Conservation (phyloP, 176 grass and related monocot species). For the Chloris gayana region DNA sequence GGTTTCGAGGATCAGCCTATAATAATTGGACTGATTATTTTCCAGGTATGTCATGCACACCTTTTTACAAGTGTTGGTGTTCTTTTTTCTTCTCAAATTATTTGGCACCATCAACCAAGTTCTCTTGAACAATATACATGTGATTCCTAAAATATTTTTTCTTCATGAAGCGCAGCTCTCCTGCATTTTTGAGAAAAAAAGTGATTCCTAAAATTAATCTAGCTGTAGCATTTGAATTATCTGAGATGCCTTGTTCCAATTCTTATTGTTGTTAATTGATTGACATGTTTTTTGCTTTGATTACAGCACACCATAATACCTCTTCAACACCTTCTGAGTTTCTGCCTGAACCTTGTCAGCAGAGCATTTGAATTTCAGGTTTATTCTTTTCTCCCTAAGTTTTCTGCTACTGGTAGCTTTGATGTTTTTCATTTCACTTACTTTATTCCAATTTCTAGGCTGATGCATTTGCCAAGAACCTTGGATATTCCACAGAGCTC, state of each 20-base stretch:
- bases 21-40: slow-evolving; percentile 94
- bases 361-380: slow-evolving; percentile 99
- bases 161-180: too few relatives aligned
- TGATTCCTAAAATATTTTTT: slow-evolving; percentile 20
- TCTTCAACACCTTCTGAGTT: slow-evolving; percentile 83
- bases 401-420: slow-evolving; percentile 25
- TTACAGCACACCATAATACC: slow-evolving; percentile 97
- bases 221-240: not conserved
- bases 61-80: not conserved
- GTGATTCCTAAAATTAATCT: slow-evolving; percentile 15
- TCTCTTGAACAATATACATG: not conserved
- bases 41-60: slow-evolving; percentile 58
- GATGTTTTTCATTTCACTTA: slow-evolving; percentile 33
- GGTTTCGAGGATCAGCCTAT: slow-evolving; percentile 86
- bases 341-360: slow-evolving; percentile 94
- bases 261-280: slow-evolving; percentile 1
- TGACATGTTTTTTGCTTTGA: slow-evolving; percentile 28
- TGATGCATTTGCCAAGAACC: slow-evolving; percentile 98
- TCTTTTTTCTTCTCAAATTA: slow-evolving; percentile 26
- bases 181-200: too few relatives aligned
- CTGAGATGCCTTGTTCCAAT: slow-evolving; percentile 11
- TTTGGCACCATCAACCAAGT: slow-evolving; percentile 11
- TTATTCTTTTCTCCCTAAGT: slow-evolving; percentile 41
- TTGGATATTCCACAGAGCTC: slow-evolving; percentile 80
- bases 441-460: slow-evolving; percentile 58